Percentiles rank a stretch among this genome's conserved stretches.
phyloP scores from a whole-genome alignment of 441 rosid species.

The Adansonia rubrostipa region DNA sequence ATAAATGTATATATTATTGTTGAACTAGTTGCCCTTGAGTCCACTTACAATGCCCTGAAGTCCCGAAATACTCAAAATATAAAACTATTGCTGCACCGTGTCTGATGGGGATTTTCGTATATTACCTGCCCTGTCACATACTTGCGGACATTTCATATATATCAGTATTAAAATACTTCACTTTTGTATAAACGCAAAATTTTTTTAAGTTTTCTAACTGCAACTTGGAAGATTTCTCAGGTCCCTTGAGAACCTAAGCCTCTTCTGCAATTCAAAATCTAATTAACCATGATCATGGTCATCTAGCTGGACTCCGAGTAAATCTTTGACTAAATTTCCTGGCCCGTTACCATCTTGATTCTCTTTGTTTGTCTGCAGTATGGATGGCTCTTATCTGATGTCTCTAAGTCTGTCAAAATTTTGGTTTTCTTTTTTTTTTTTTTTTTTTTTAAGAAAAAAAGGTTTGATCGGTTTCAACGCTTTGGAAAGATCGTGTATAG shows the following conservation, averaged over 20 bases:
- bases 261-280: not conserved
- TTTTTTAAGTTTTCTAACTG: not conserved
- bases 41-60: conserved; percentile 42
- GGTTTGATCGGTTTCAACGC: not conserved
- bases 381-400: not conserved
- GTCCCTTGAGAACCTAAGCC: conserved; percentile 17
- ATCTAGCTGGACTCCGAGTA: not conserved
- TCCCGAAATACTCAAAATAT: conserved; percentile 26
- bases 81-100: conserved; percentile 26
- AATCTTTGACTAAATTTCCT: conserved; percentile 4
- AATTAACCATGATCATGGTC: conserved; percentile 7
- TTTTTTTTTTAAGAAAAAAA: too few relatives aligned
- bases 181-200: not conserved
- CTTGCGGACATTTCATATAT: conserved; percentile 21
- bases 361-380: conserved; percentile 21
- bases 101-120: conserved; percentile 21
- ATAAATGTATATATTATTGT: not conserved
- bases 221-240: conserved; percentile 19
- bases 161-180: not conserved
- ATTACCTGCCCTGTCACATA: conserved; percentile 27
- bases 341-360: not conserved
- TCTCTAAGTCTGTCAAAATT: conserved; percentile 8
- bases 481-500: not conserved
- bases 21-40: conserved; percentile 23
- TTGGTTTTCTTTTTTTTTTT: not conserved